phyloP scores from a whole-genome alignment of 768 basidiomycete genomes.

The Pisolithus microcarpus region DNA sequence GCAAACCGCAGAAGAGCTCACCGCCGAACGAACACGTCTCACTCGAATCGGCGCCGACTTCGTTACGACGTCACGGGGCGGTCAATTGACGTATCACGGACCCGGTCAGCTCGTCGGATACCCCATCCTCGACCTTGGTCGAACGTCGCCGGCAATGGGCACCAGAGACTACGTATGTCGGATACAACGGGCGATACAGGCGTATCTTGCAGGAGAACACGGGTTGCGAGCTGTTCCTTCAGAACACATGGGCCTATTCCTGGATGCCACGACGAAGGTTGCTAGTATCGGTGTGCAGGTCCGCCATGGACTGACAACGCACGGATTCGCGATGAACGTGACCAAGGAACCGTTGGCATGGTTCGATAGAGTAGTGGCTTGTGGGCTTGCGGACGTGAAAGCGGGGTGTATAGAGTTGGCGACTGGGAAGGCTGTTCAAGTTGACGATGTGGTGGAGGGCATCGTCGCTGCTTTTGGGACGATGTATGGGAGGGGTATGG shows the following conservation, averaged over 20 bases:
- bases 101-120: constrained; percentile 97
- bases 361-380: constrained; percentile 87
- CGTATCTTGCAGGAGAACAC: constrained; percentile 54
- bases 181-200: constrained; percentile 65
- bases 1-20: constrained; percentile 56
- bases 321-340: constrained; percentile 92
- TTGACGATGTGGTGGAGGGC: constrained; percentile 47
- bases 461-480: constrained; percentile 43
- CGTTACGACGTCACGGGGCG: constrained; percentile 73
- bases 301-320: constrained; percentile 87
- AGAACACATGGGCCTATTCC: constrained; percentile 87
- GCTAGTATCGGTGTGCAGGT: constrained; percentile 97
- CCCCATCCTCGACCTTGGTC: constrained; percentile 84
- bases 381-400: constrained; percentile 78
- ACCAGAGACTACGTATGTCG: constrained; percentile 74
- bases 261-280: constrained; percentile 74
- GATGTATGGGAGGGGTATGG: constrained; percentile 43
- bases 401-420: constrained; percentile 61
- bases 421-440: constrained; percentile 30
- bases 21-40: constrained; percentile 58
- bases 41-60: constrained; percentile 81
- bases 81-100: constrained; percentile 94
- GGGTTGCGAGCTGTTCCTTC: constrained; percentile 51
- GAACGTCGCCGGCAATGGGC: constrained; percentile 61
- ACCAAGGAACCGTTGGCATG: constrained; percentile 73